Conservation (phyloP, 2,329 filamentous ascomycete genomes). For the Zymoseptoria brevis region DNA sequence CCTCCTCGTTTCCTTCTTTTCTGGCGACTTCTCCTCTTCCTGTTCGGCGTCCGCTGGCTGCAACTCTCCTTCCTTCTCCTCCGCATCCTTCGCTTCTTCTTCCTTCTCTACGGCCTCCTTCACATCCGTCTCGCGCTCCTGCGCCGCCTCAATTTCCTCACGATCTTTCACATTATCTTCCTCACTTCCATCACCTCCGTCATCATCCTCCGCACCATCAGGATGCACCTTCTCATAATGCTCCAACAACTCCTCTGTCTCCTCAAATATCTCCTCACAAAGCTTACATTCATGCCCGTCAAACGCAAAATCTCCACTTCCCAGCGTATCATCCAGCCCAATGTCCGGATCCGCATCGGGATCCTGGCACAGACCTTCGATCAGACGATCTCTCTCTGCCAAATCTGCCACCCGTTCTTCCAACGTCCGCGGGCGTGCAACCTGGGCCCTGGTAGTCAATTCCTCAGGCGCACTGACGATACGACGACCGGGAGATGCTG, state of each 20-base stretch:
- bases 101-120: not conserved
- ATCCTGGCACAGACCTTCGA: not conserved
- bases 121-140: too few relatives aligned
- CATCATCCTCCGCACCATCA: too few relatives aligned
- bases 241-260: not conserved
- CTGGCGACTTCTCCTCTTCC: not conserved
- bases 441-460: not conserved
- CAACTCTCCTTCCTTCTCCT: not conserved
- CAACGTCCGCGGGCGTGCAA: not conserved
- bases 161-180: too few relatives aligned
- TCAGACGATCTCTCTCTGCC: not conserved
- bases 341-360: not conserved
- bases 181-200: too few relatives aligned
- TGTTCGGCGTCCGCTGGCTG: not conserved
- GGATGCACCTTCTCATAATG: not conserved
- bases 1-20: too few relatives aligned
- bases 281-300: not conserved
- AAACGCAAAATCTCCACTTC: not conserved
- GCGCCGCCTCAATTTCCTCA: too few relatives aligned
- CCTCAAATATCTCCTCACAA: not conserved
- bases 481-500: too few relatives aligned
- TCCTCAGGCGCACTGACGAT: not conserved
- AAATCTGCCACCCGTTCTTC: not conserved
- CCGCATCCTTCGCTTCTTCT: not conserved
- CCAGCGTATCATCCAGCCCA: not conserved